Percentiles rank a stretch among this genome's conserved stretches.
phyloP scores from a whole-genome alignment of 495 filamentous ascomycete genomes.

The Thermochaetoides thermophila region DNA sequence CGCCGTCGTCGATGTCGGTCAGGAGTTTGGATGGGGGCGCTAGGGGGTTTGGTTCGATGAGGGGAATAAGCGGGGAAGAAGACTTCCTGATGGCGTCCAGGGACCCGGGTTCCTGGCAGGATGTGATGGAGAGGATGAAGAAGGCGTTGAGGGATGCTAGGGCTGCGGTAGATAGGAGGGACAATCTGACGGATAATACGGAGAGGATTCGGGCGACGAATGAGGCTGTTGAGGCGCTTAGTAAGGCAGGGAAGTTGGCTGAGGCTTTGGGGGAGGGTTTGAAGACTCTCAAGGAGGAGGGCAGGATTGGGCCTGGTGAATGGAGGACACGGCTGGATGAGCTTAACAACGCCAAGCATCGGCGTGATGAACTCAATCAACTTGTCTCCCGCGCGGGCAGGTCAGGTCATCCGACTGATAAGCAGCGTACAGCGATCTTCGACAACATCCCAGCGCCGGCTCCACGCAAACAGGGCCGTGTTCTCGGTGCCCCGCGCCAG shows the following conservation, averaged over 20 bases:
- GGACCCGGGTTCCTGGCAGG: constrained; percentile 76
- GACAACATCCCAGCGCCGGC: constrained; percentile 7
- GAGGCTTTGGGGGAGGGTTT: constrained; percentile 57
- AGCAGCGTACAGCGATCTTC: constrained; percentile 22
- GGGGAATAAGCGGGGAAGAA: too few species aligned
- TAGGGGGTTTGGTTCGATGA: constrained; percentile 12
- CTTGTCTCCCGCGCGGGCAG: constrained; percentile 43
- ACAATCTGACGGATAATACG: constrained; percentile 49
- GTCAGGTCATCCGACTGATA: constrained; percentile 8
- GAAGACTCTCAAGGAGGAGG: constrained; percentile 30
- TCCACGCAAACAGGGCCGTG: constrained; percentile 36
- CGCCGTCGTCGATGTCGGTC: constrained; percentile 23
- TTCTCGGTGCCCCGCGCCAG: constrained; percentile 59
- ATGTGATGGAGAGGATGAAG: constrained; percentile 74
- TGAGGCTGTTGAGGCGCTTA: constrained; percentile 65
- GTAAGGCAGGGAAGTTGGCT: constrained; percentile 58
- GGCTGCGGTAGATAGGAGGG: constrained; percentile 55
- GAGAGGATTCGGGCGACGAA: constrained; percentile 50
- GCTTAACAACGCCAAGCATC: constrained; percentile 59
- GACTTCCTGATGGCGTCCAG: constrained; percentile 35
- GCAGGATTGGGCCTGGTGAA: constrained; percentile 69
- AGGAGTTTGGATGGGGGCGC: constrained; percentile 31
- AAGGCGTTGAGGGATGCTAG: constrained; percentile 66
- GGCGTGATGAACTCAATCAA: constrained; percentile 75
- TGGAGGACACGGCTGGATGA: constrained; percentile 66